Evolutionary conservation across 495 filamentous ascomycete species (phyloP), one percentile per base, ranked within the genome.

Genomic region (Penicillium cinerascens): DNA sequence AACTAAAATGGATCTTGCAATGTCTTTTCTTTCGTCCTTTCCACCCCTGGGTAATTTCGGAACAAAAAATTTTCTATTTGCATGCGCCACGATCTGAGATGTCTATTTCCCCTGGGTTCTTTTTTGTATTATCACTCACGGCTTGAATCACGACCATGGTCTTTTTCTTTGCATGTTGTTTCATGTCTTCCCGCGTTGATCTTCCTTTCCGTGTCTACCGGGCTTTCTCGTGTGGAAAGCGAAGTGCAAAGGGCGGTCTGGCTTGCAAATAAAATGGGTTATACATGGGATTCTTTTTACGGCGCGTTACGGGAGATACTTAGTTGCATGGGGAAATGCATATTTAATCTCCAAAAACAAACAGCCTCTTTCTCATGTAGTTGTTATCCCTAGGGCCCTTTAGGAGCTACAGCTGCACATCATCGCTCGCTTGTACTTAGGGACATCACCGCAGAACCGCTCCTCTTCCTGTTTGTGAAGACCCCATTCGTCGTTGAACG

Each of bases 391-490:
- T 29, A 49, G 37, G 22, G 7, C 41, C 25, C 25, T 33, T 63
- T 48, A 78, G 18, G 75, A 78, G 54, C 80, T 83, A 67, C 93
- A 98, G 64, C 87, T 92, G 71, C 93, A 98, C 77, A 96, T 92
- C 82, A 95, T 82, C 38, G 84, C 87, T 60, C 89, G 78, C 67
- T 81, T 81, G 38, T 72, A 70, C 69, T 74, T 84, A 9, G 93
- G 93, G 47, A 96, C 90, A 74, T 96, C 91, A 8, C 89, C 85
- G 52, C 86, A 92, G 74, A 88, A 96, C 58, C 95, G 78, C 60
- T 84, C 79, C 56, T 95, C 90, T 65, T 93, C 88, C 23, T 82
- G 82, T 57, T 66, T 70, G 54, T 91, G 74, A 41, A 82, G 79
- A 5, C 66, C 70, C 91, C 91, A 98, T 38, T 72, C 66, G 39